Percentiles rank a stretch among this genome's conserved stretches.
These are phyloP conservation scores for Aquilaria yunnanensis DNA, from an alignment of 345 rosid genomes.

Conservation along the genomic window DNA sequence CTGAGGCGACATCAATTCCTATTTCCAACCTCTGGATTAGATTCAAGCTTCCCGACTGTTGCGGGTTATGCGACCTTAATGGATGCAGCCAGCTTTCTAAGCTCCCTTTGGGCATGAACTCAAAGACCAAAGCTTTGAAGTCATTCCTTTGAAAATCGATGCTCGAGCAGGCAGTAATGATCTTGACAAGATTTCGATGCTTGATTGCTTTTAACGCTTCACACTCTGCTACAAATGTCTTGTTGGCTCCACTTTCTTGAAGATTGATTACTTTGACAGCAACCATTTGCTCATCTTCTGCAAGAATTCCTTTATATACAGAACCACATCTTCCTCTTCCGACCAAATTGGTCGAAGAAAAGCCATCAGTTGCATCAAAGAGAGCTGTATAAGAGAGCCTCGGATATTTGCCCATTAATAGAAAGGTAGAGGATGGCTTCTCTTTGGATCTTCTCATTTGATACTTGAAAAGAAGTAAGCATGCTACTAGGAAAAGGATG, in stretches of 20 bases:
- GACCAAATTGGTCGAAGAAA: constrained; percentile 9
- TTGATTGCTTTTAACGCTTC: neutral
- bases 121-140: constrained; percentile 12
- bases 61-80: too few species aligned
- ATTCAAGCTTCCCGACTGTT: neutral
- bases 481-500: too few species aligned
- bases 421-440: neutral
- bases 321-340: constrained; percentile 14
- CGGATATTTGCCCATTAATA: neutral
- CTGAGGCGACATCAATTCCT: constrained; percentile 10
- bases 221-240: constrained; percentile 18
- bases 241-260: neutral
- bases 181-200: constrained; percentile 20
- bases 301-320: constrained; percentile 9
- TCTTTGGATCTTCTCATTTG: too few species aligned
- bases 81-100: constrained; percentile 13
- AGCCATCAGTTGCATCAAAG: constrained; percentile 10
- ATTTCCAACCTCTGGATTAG: constrained; percentile 2
- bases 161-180: constrained; percentile 14
- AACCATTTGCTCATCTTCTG: neutral
- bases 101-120: constrained; percentile 17
- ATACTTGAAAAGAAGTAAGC: too few species aligned
- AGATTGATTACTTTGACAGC: constrained; percentile 17
- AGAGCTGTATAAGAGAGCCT: constrained; percentile 11
- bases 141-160: neutral